Evolutionary conservation across 495 filamentous ascomycete genomes (phyloP).

Genomic region (Penicillium cinerascens): DNA sequence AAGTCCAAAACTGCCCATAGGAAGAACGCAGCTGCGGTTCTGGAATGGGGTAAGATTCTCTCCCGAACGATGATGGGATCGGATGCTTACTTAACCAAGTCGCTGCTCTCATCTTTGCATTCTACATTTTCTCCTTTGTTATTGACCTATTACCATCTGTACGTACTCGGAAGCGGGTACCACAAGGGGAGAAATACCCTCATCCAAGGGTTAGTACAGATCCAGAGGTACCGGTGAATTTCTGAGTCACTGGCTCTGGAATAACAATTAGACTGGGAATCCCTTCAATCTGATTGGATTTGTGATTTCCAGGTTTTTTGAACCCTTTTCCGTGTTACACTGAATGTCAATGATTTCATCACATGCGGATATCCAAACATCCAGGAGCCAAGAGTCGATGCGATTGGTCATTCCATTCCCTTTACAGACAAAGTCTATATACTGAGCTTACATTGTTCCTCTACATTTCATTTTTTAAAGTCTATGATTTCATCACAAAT

Average conservation of each 20-base stretch:
- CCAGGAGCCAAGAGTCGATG: too few relatives aligned
- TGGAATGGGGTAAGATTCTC: conserved; percentile 56
- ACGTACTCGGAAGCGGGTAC: conserved; percentile 44
- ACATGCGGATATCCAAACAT: too few relatives aligned
- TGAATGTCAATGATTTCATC: too few relatives aligned
- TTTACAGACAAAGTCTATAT: too few relatives aligned
- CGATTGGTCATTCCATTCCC: too few relatives aligned
- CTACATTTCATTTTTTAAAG: too few relatives aligned
- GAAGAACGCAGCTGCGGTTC: conserved; percentile 47
- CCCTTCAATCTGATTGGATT: background rate
- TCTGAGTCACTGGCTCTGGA: background rate
- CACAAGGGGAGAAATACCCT: conserved; percentile 21
- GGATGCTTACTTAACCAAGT: background rate
- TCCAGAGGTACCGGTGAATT: background rate
- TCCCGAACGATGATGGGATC: background rate
- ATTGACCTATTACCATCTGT: conserved; percentile 75
- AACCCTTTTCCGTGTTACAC: too few relatives aligned
- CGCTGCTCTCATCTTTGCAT: background rate
- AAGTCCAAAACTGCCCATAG: conserved; percentile 28
- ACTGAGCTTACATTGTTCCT: too few relatives aligned
- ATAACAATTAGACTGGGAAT: background rate
- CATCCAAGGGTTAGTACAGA: background rate
- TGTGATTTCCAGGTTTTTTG: background rate
- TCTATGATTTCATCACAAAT: too few relatives aligned
- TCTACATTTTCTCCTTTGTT: conserved; percentile 14